Base-by-base conservation (phyloP, 495 filamentous ascomycete species). In the Diplogelasinospora grovesii region DNA sequence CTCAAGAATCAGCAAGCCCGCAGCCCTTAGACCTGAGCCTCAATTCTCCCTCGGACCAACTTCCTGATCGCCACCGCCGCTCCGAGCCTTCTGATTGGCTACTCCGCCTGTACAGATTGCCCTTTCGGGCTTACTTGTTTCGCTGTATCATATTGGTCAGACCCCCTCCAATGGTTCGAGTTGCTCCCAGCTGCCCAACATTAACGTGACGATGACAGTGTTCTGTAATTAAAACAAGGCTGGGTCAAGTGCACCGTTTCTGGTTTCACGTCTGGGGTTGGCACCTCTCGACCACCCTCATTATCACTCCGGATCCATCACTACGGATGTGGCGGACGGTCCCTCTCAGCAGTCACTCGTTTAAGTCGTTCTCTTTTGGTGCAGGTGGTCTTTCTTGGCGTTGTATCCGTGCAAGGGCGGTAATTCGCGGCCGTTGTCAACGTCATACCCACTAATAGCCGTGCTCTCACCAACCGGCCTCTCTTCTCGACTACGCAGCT, bases 141-240 rank as follows among this genome's bases (percentile, higher is more conserved):
- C 55, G 36, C 54, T 68, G 64, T 71, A 67, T 66, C 62, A 71
- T 70, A 71, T 68, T 70, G 66, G 68, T 71, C 60, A 69, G 68
- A 68, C 41, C 36, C 42, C 55, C 35, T 63, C 65, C 60, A 68
- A 62, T 64, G 45, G 52, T 40, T 29, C 26, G 19, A 27, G 7
- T 43, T 29, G 33, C 28, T 44, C 26, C 29, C 36, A 34, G 48
- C 51, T 36, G 33, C 43, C 33, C 39, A 33, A 53, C 14, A 46
- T 63, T 66, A 48, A 57, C 56, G 49, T 54, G 48, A 47, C 45
- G 37, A 33, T 39, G 41, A 37, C 41, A 59, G 63, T 58, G 28
- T 45, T 57, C 47, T 56, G 56, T 66, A 64, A 60, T 64, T 47
- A 56, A 43, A 57, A 18, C 25, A 10, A 41, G 24, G n/a, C n/a